Conservation (phyloP, 768 basidiomycete genomes). For the Crassisporium funariophilum region DNA sequence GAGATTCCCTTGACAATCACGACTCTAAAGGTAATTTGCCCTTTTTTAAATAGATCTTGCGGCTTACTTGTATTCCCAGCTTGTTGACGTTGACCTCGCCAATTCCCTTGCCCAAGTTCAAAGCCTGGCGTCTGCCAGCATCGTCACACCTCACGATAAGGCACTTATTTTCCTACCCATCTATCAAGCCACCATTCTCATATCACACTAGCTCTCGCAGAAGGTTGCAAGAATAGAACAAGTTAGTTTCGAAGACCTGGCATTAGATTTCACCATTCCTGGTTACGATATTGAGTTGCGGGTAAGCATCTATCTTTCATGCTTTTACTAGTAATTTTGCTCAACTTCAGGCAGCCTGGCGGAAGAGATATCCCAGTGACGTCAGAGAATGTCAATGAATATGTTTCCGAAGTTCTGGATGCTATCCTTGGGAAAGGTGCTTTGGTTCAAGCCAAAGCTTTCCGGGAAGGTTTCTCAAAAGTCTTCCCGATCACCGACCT, state of each 20-base stretch:
- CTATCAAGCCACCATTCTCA: background rate
- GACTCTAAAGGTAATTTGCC: conserved; percentile 68
- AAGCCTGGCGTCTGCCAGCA: conserved; percentile 52
- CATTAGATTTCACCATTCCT: conserved; percentile 95
- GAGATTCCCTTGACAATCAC: conserved; percentile 82
- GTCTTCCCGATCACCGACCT: conserved; percentile 94
- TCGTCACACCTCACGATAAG: conserved; percentile 54
- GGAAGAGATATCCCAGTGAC: conserved; percentile 84
- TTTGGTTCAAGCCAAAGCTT: conserved; percentile 80
- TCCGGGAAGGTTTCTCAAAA: conserved; percentile 93
- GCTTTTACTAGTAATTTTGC: background rate
- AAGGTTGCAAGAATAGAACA: conserved; percentile 62
- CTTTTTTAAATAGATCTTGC: background rate
- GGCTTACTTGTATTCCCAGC: conserved; percentile 39
- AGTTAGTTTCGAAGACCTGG: conserved; percentile 80
- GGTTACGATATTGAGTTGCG: conserved; percentile 93
- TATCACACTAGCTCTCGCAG: conserved; percentile 44
- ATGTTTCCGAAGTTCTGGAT: conserved; percentile 84
- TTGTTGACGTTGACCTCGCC: conserved; percentile 84
- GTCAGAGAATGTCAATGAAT: conserved; percentile 85
- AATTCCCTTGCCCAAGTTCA: conserved; percentile 84
- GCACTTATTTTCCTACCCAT: conserved; percentile 30
- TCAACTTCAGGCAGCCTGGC: conserved; percentile 52
- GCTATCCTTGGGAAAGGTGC: conserved; percentile 85
- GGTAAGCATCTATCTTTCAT: conserved; percentile 43